Evolutionary conservation across 2,329 filamentous ascomycete genomes (phyloP), one percentile per base, ranked within the genome.

Genomic region (Aureobasidium uvarum): DNA sequence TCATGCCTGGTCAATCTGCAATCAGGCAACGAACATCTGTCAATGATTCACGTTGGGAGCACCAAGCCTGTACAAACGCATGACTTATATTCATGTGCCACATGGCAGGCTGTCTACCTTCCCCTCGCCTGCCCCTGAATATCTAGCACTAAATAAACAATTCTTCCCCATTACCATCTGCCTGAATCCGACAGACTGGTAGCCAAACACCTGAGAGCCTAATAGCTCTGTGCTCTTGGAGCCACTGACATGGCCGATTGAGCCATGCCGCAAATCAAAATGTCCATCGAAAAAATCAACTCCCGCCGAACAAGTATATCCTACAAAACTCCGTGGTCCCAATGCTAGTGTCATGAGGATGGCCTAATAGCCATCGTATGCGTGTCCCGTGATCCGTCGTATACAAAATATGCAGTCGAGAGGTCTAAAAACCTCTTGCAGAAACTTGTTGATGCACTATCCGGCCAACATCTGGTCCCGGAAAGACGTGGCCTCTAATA

Each of bases 401-500:
- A 51, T 63, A 43, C 14, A 33, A 59, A 59, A 56, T 55, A 55
- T 55, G 43, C 46, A 45, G 11, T 48, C 36, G 39, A 65, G 20
- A 59, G 43, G 63, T 43, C 63, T 65, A 65, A 65, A 48, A 65
- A 58, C 63, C 63, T 43, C 36, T 54, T 33, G 43, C 63, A 59
- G 31, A 45, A 66, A 65, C 39, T 45, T 51, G 33, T 48, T 56
- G 52, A 56, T 62, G 59, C 52, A 66, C 64, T 45, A n/a, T 55
- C 64, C 46, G 60, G 60, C 38, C 48, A 33, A 6, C 25, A 13
- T 11, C 13, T 36, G 31, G 39, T n/a, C 33, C 52, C 51, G 52
- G 52, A 65, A 36, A 63, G 48, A 39, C 45, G 28, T 38, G 64
- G 62, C 70, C 69, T 72, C 70, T 70, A 66, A 69, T 67, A 72